Evolutionary conservation across 1,139 yeast species (phyloP).

Genomic region (Candida freyschussii): DNA sequence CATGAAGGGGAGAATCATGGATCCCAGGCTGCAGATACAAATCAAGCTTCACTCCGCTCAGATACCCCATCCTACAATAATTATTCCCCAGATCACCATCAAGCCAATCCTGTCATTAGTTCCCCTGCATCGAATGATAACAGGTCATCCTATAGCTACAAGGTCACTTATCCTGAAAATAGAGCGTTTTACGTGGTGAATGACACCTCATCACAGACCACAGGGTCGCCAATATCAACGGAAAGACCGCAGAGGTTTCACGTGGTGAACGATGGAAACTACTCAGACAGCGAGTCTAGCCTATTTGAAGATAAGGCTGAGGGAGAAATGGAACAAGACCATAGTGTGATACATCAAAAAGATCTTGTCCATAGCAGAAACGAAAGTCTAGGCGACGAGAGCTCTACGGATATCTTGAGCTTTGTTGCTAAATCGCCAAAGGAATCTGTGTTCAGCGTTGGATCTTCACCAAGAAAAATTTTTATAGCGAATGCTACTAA

Average conservation of each 20-base stretch:
- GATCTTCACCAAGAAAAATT: constrained; percentile 5
- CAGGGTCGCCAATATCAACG: constrained; percentile 1
- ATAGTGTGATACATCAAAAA: constrained; percentile 17
- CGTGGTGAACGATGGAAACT: constrained; percentile 24
- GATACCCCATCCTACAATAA: no score
- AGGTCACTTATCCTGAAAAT: constrained; percentile 7
- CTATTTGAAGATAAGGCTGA: constrained; percentile 8
- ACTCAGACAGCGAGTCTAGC: constrained; percentile 15
- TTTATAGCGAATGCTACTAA: constrained; percentile 2
- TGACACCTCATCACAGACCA: constrained; percentile 3
- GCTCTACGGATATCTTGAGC: constrained; percentile 22
- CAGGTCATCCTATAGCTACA: constrained; percentile 10
- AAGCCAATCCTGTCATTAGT: neutral
- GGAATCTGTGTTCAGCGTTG: constrained; percentile 25
- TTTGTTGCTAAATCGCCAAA: constrained; percentile 31
- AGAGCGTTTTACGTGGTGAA: constrained; percentile 11
- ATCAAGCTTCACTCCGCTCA: no score
- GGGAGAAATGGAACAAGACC: constrained; percentile 9
- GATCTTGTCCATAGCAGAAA: neutral
- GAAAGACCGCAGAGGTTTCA: constrained; percentile 10
- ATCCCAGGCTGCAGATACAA: no score
- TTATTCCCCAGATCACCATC: no score
- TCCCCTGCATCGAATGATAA: constrained; percentile 3
- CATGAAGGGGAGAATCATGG: no score
- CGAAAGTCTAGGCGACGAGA: constrained; percentile 15